phyloP scores from a whole-genome alignment of 2,329 filamentous ascomycete species.

The Thielaviopsis musarum region DNA sequence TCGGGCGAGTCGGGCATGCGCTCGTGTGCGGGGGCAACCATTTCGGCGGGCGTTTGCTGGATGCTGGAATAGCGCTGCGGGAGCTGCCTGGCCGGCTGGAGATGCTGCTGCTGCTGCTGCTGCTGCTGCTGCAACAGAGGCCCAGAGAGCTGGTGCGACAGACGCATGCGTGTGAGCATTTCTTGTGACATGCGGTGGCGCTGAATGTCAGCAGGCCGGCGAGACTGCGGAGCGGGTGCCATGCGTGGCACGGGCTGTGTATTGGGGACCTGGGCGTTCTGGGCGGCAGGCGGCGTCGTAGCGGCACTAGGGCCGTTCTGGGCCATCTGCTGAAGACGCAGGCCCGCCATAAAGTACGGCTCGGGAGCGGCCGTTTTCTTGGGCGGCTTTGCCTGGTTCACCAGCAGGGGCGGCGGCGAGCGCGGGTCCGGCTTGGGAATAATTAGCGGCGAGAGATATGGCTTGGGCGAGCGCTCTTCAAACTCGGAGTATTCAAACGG shows the following conservation, averaged over 20 bases:
- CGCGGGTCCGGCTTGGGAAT: conserved; percentile 2
- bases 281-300: neutral
- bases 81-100: neutral
- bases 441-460: conserved; percentile 3
- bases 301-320: neutral
- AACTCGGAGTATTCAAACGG: conserved; percentile 1
- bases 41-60: conserved; percentile 1
- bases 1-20: conserved; percentile 7
- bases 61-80: neutral
- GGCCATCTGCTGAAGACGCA: conserved; percentile 6
- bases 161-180: neutral
- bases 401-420: neutral
- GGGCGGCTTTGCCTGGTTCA: neutral
- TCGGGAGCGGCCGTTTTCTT: neutral
- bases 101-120: neutral
- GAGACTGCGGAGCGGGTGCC: no score
- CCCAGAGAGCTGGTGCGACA: neutral
- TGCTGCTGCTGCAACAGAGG: no score
- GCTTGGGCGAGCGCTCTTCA: conserved; percentile 2
- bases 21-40: neutral
- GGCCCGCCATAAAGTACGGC: conserved; percentile 8
- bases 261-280: neutral
- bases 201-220: neutral
- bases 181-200: neutral
- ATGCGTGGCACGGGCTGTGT: neutral